A percentile compares a stretch with the other conserved stretches of the same genome.
These are phyloP conservation scores for Naganishia vaughanmartiniae DNA, from an alignment of 768 basidiomycete species.

Conservation along the genomic window DNA sequence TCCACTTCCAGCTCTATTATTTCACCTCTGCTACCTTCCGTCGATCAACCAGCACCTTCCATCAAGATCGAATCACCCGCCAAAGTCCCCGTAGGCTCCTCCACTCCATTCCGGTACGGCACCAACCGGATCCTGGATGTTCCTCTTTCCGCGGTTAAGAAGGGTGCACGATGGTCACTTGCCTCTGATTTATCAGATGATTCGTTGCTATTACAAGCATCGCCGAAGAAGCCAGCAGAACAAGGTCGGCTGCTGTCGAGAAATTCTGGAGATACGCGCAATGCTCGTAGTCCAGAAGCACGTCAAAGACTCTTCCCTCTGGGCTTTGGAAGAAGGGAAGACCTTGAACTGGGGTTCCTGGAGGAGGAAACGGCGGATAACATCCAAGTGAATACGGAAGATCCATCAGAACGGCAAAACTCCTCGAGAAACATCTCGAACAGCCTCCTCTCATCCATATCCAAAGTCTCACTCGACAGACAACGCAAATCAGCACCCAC, in stretches of 20 bases:
- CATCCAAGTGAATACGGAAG: neutral
- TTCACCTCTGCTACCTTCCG: neutral
- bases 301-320: neutral
- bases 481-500: constrained; percentile 2
- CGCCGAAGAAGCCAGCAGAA: neutral
- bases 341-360: neutral
- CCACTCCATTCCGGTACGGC: constrained; percentile 9
- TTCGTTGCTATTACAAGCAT: constrained; percentile 6
- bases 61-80: neutral
- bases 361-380: constrained; percentile 2
- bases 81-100: neutral
- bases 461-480: constrained; percentile 8
- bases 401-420: too few relatives aligned
- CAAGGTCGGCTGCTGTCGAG: neutral
- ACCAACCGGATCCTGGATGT: constrained; percentile 21
- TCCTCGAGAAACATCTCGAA: neutral
- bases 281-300: neutral
- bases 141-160: constrained; percentile 15
- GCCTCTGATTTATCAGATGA: constrained; percentile 19
- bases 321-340: neutral
- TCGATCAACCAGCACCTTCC: neutral
- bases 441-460: neutral
- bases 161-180: constrained; percentile 15
- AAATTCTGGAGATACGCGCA: neutral
- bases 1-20: neutral